Evolutionary conservation across 371 early-diverging fungal species (phyloP).

Genomic region (Choanephora cucurbitarum): DNA sequence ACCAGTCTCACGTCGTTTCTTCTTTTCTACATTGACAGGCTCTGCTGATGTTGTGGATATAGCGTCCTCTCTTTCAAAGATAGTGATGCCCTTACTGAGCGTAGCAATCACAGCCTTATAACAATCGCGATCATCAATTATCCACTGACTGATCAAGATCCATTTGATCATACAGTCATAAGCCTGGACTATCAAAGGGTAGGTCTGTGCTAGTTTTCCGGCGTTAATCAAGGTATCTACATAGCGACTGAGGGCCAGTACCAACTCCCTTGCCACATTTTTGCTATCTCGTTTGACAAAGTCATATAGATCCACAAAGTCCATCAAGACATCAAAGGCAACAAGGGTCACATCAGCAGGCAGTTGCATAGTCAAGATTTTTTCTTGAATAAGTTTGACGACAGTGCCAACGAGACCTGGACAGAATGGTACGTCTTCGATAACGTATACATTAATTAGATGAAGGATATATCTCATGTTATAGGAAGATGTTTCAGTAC

Average conservation of each 20-base stretch:
- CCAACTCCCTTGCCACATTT: conserved; percentile 73
- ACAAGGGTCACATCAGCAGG: conserved; percentile 68
- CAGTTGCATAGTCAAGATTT: conserved; percentile 66
- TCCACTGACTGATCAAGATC: conserved; percentile 77
- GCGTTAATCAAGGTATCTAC: conserved; percentile 62
- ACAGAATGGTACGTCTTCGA: conserved; percentile 77
- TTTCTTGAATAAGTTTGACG: conserved; percentile 74
- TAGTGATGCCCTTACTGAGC: conserved; percentile 69
- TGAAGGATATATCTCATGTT: conserved; percentile 73
- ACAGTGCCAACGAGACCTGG: conserved; percentile 73
- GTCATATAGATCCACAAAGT: conserved; percentile 66
- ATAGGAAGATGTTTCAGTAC: conserved; percentile 66
- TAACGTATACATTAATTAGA: conserved; percentile 71
- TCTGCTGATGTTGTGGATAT: conserved; percentile 10
- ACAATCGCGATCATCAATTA: conserved; percentile 69
- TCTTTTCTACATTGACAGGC: conserved; percentile 34
- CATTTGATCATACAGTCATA: conserved; percentile 80
- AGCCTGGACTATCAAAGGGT: conserved; percentile 66
- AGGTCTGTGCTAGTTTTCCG: conserved; percentile 48
- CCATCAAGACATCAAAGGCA: conserved; percentile 72
- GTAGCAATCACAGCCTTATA: conserved; percentile 68
- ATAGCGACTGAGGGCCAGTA: conserved; percentile 69
- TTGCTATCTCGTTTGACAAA: conserved; percentile 71
- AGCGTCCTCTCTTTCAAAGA: conserved; percentile 56
- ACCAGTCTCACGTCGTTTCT: conserved; percentile 47